Conservation (phyloP, 306 rosid species). For the Dryas drummondii region DNA sequence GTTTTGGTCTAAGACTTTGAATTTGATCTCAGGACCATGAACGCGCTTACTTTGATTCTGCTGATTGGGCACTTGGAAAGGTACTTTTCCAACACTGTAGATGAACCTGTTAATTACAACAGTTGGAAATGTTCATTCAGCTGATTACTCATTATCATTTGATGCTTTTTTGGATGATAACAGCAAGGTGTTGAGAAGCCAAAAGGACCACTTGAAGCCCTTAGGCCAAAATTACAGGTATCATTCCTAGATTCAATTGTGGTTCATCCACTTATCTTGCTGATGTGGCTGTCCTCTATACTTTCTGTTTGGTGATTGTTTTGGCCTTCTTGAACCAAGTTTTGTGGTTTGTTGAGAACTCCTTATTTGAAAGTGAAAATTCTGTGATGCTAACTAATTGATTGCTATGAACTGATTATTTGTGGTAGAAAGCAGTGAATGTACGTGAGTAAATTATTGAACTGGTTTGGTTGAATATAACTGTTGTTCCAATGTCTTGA, state of each 20-base stretch:
- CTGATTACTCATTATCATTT: constrained; percentile 19
- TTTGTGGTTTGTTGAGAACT: neutral
- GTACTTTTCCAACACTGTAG: constrained; percentile 36
- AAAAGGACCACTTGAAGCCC: constrained; percentile 97
- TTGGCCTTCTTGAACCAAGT: constrained; percentile 11
- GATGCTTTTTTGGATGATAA: constrained; percentile 28
- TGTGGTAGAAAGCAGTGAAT: neutral
- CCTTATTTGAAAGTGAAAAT: neutral
- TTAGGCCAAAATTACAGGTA: constrained; percentile 94
- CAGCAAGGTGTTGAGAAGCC: constrained; percentile 97
- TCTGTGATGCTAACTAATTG: neutral
- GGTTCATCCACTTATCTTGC: neutral
- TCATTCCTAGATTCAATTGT: neutral
- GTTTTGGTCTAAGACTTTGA: constrained; percentile 22
- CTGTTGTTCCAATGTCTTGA: neutral
- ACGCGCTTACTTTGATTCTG: constrained; percentile 97
- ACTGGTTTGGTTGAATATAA: neutral
- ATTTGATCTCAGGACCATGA: constrained; percentile 78
- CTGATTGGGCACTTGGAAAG: constrained; percentile 99
- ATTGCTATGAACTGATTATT: neutral
- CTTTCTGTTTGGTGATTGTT: neutral
- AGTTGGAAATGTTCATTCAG: constrained; percentile 4
- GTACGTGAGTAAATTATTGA: neutral
- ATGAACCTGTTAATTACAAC: constrained; percentile 16
- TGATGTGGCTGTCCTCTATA: neutral